Evolutionary conservation across 1,284 basidiomycete genomes (phyloP).

Genomic region (Malassezia equina): DNA sequence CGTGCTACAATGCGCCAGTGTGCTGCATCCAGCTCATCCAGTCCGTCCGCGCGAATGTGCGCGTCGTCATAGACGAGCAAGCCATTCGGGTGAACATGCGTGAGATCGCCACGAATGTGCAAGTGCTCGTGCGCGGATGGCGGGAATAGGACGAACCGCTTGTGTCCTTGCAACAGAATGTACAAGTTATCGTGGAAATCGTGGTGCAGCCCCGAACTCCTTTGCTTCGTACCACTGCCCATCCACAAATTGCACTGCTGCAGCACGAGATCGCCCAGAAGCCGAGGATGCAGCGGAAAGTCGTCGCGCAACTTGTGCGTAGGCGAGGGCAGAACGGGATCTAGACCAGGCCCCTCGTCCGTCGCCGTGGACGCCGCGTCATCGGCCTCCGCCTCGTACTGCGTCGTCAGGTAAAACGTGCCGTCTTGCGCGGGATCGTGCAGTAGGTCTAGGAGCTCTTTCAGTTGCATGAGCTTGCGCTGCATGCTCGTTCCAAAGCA

Average conservation of each 20-base stretch:
- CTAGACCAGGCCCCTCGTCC: slow-evolving; percentile 26
- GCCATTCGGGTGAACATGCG: slow-evolving; percentile 34
- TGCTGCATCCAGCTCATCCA: slow-evolving; percentile 37
- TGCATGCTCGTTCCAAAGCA: slow-evolving; percentile 38
- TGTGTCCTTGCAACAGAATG: slow-evolving; percentile 40
- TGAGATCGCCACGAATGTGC: slow-evolving; percentile 29
- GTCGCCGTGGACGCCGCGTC: slow-evolving; percentile 1
- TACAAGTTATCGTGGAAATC: slow-evolving; percentile 48
- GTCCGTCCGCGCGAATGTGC: slow-evolving; percentile 31
- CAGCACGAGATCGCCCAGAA: slow-evolving; percentile 39
- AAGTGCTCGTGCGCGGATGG: slow-evolving; percentile 33
- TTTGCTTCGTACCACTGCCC: slow-evolving; percentile 30
- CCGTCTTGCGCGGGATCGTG: slow-evolving; percentile 22
- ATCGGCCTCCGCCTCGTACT: slow-evolving; percentile 24
- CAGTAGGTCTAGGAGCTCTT: slow-evolving; percentile 29
- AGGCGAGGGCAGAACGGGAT: slow-evolving; percentile 36
- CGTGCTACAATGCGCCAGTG: slow-evolving; percentile 25
- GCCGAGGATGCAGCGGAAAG: slow-evolving; percentile 35
- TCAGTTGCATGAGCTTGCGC: slow-evolving; percentile 24
- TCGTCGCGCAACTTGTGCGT: slow-evolving; percentile 32
- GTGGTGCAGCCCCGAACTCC: slow-evolving; percentile 42
- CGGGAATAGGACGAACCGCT: slow-evolving; percentile 45
- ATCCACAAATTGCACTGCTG: slow-evolving; percentile 48
- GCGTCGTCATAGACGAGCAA: slow-evolving; percentile 33
- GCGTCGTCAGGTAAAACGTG: slow-evolving; percentile 44